Evolutionary conservation across 129 eudicot species (phyloP).

Genomic region (Centrapalus pauciflorus): DNA sequence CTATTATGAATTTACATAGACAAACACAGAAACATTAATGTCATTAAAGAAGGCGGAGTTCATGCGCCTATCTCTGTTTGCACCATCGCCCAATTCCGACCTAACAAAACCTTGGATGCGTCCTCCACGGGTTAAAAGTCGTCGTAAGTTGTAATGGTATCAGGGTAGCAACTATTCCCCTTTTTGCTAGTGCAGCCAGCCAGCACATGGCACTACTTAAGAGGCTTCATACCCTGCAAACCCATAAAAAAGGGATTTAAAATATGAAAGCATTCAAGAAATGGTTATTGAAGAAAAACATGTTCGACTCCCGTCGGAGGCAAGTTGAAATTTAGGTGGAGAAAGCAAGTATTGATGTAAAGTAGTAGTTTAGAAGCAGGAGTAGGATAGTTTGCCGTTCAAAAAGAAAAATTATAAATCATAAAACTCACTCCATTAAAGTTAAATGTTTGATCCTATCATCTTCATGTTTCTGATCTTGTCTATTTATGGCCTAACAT

Average conservation of each 20-base stretch:
- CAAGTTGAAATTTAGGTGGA: too few species aligned
- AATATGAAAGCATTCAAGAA: neutral
- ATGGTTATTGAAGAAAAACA: too few species aligned
- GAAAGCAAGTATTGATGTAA: too few species aligned
- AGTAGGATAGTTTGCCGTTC: too few species aligned
- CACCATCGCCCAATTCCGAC: too few species aligned
- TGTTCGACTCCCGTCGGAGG: too few species aligned
- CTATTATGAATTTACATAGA: neutral
- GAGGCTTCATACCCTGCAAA: constrained; percentile 83
- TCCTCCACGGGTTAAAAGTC: neutral
- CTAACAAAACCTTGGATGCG: neutral
- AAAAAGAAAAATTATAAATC: too few species aligned
- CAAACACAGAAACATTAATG: neutral
- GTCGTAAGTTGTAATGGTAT: neutral
- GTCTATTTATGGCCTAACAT: too few species aligned
- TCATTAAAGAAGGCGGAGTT: neutral
- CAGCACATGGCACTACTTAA: constrained; percentile 36
- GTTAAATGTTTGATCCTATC: too few species aligned
- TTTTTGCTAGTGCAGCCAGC: neutral
- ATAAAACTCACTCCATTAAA: too few species aligned
- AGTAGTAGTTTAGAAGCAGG: too few species aligned
- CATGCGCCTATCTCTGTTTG: neutral
- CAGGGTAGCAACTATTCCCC: neutral
- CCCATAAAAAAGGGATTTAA: neutral
- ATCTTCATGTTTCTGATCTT: too few species aligned